Evolutionary conservation across 2,329 filamentous ascomycete species (phyloP).

Genomic region (Aspergillus uvarum): DNA sequence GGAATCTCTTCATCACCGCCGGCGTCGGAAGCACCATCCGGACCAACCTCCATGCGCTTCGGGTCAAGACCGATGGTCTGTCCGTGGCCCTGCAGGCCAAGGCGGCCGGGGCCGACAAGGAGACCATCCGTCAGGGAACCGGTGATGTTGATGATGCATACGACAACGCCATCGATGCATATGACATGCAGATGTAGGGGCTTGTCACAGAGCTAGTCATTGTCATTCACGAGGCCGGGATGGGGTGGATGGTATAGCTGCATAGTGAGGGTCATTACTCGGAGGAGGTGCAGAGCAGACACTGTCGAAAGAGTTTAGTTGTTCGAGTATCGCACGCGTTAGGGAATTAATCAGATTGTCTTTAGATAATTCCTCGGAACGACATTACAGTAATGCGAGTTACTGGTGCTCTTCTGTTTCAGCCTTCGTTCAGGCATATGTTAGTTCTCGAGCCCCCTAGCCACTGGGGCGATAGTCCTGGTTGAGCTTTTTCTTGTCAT

Average conservation of each 20-base stretch:
- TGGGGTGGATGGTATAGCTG: background rate
- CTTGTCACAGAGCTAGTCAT: background rate
- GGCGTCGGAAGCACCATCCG: slow-evolving; percentile 2
- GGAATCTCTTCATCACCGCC: background rate
- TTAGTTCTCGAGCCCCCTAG: no score
- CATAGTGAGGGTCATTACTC: background rate
- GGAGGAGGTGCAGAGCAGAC: background rate
- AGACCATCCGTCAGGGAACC: slow-evolving; percentile 3
- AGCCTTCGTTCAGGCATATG: no score
- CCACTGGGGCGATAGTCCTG: no score
- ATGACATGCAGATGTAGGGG: background rate
- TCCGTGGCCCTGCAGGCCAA: slow-evolving; percentile 1
- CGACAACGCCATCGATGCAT: slow-evolving; percentile 8
- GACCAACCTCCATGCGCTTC: background rate
- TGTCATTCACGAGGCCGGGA: background rate
- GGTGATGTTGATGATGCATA: slow-evolving; percentile 10
- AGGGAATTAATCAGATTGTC: no score
- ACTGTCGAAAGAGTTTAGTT: background rate
- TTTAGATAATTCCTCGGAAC: no score
- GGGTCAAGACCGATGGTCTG: background rate
- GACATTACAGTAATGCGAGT: no score
- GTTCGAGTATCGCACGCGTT: no score
- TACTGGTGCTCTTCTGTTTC: no score
- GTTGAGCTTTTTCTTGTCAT: no score
- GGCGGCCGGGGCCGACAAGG: background rate